phyloP scores from a whole-genome alignment of 2,329 filamentous ascomycete species.

The Cladobotryum mycophilum region DNA sequence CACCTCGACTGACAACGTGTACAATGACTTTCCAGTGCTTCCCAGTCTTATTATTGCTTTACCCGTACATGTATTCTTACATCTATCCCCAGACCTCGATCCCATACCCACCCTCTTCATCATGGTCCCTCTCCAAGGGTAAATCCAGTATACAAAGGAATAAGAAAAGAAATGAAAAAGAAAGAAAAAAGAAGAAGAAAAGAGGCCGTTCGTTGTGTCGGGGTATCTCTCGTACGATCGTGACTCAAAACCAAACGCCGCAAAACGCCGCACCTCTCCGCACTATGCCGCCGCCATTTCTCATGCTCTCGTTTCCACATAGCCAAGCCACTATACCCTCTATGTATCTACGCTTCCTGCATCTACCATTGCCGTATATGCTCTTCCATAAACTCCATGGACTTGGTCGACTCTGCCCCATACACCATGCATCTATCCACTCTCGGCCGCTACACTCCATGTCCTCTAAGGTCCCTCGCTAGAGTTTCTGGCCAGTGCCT shows the following conservation, averaged over 20 bases:
- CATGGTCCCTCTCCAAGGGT: too few relatives aligned
- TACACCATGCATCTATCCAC: too few relatives aligned
- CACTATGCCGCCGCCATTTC: constrained; percentile 1
- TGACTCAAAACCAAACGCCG: neutral
- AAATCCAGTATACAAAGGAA: neutral
- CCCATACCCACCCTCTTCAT: too few relatives aligned
- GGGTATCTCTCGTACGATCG: too few relatives aligned
- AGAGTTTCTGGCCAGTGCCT: constrained; percentile 4
- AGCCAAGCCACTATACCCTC: neutral
- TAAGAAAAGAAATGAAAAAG: neutral
- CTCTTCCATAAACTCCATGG: too few relatives aligned
- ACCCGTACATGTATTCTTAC: neutral
- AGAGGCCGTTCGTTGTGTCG: neutral
- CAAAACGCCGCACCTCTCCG: constrained; percentile 4
- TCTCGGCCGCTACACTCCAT: too few relatives aligned
- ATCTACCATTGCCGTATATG: too few relatives aligned
- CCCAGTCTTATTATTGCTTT: too few relatives aligned
- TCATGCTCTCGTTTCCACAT: neutral
- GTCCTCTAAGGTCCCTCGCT: neutral
- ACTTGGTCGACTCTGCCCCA: too few relatives aligned
- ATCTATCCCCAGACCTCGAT: neutral
- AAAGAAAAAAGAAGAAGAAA: neutral
- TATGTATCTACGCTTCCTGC: neutral
- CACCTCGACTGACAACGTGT: too few relatives aligned
- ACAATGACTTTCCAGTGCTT: too few relatives aligned